A percentile compares a stretch with the other conserved stretches of the same genome.
phyloP scores from a whole-genome alignment of 2,329 filamentous ascomycete genomes.

The Trichophyton benhamiae region DNA sequence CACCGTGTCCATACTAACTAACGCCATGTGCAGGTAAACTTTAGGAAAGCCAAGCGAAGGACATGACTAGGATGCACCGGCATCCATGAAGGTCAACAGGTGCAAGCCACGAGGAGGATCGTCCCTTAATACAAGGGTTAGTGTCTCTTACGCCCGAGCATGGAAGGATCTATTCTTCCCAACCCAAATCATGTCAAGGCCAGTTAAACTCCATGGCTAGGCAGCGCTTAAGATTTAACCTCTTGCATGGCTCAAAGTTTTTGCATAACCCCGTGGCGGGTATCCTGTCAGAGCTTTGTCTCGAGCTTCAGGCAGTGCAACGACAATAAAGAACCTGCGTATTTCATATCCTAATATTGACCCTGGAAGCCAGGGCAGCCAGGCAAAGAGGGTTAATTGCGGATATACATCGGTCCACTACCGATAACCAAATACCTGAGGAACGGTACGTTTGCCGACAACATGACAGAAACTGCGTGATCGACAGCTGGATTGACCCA shows the following conservation, averaged over 20 bases:
- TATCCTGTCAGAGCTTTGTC: background rate
- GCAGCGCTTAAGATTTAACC: background rate
- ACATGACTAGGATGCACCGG: background rate
- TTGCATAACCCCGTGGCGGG: background rate
- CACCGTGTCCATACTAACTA: background rate
- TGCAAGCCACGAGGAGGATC: slow-evolving; percentile 2
- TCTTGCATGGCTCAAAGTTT: background rate
- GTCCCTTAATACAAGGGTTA: background rate
- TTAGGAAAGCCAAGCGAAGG: background rate
- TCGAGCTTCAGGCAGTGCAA: background rate
- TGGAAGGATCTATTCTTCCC: background rate
- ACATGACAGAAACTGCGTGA: background rate
- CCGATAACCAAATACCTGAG: background rate
- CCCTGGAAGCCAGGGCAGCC: background rate
- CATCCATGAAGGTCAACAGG: background rate
- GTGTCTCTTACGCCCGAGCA: background rate
- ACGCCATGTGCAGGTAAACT: background rate
- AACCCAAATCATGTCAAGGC: background rate
- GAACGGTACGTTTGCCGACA: background rate
- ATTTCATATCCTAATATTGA: background rate
- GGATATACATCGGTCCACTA: background rate
- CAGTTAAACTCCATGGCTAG: background rate
- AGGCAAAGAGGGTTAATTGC: background rate
- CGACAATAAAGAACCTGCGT: background rate
- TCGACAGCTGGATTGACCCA: background rate